Evolutionary conservation across 2,329 filamentous ascomycete genomes (phyloP).

Genomic region (Atkinsonella hypoxylon): DNA sequence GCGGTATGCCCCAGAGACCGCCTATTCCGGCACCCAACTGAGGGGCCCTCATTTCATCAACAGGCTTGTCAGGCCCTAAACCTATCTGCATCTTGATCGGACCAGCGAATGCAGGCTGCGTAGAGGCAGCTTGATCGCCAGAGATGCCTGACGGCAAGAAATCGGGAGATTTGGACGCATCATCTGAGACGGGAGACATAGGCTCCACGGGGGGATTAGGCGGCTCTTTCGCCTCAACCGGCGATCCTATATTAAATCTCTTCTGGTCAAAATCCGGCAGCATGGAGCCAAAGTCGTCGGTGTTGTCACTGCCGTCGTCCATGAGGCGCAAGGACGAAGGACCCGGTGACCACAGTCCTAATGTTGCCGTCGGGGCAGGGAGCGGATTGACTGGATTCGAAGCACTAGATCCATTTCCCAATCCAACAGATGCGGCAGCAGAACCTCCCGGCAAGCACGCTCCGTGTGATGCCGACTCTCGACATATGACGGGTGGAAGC

Average conservation of each 20-base stretch:
- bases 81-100: slow-evolving; percentile 25
- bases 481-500: slow-evolving; percentile 16
- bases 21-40: slow-evolving; percentile 26
- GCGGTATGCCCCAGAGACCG: slow-evolving; percentile 33
- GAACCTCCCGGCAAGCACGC: slow-evolving; percentile 11
- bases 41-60: slow-evolving; percentile 20
- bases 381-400: slow-evolving; percentile 13
- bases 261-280: slow-evolving; percentile 39
- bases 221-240: slow-evolving; percentile 1
- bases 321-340: slow-evolving; percentile 31
- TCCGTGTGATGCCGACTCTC: slow-evolving; percentile 18
- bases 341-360: slow-evolving; percentile 22
- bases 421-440: slow-evolving; percentile 5
- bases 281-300: slow-evolving; percentile 37
- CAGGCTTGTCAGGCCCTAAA: slow-evolving; percentile 17
- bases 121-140: slow-evolving; percentile 7
- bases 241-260: slow-evolving; percentile 13
- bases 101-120: slow-evolving; percentile 20
- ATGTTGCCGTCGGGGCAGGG: slow-evolving; percentile 11
- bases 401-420: slow-evolving; percentile 8
- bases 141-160: slow-evolving; percentile 5
- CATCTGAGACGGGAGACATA: slow-evolving; percentile 1
- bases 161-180: slow-evolving; percentile 6
- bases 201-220: background rate
- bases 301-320: slow-evolving; percentile 34